These are phyloP conservation scores for Ricinus communis DNA, from an alignment of 345 rosid species.

Conservation along the genomic window DNA sequence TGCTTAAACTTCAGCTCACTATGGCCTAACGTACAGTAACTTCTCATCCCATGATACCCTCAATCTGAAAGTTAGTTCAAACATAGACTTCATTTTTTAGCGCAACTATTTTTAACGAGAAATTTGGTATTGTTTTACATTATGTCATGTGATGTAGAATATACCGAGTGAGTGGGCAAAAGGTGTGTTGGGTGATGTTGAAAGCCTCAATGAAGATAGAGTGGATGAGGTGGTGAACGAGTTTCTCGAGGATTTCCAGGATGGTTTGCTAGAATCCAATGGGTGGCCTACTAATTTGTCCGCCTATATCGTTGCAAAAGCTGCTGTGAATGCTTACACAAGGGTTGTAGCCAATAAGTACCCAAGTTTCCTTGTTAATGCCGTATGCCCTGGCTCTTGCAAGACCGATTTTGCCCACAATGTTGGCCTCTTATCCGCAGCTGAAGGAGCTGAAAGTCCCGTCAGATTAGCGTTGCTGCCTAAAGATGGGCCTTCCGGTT, in stretches of 20 bases:
- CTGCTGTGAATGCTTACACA: conserved; percentile 33
- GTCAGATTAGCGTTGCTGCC: conserved; percentile 40
- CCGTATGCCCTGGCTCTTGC: conserved; percentile 37
- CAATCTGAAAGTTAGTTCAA: too few species aligned
- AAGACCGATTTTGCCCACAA: conserved; percentile 36
- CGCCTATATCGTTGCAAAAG: background rate
- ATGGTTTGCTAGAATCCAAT: conserved; percentile 1
- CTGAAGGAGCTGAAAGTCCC: conserved; percentile 37
- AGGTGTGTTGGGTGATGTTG: background rate
- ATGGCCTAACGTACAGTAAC: too few species aligned
- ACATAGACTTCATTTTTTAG: background rate
- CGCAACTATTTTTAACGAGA: background rate
- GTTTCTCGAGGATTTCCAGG: conserved; percentile 3
- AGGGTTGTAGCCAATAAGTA: conserved; percentile 37
- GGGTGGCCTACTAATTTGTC: background rate
- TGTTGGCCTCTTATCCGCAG: conserved; percentile 19
- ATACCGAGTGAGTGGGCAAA: conserved; percentile 1
- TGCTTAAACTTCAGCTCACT: too few species aligned
- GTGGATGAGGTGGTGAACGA: background rate
- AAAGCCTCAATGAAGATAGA: background rate
- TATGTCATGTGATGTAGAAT: background rate
- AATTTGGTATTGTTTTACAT: too few species aligned
- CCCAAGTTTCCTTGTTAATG: conserved; percentile 29
- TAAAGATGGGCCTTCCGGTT: conserved; percentile 33
- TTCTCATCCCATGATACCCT: too few species aligned